phyloP scores from a whole-genome alignment of 306 rosid species.

The Malus sieversii region DNA sequence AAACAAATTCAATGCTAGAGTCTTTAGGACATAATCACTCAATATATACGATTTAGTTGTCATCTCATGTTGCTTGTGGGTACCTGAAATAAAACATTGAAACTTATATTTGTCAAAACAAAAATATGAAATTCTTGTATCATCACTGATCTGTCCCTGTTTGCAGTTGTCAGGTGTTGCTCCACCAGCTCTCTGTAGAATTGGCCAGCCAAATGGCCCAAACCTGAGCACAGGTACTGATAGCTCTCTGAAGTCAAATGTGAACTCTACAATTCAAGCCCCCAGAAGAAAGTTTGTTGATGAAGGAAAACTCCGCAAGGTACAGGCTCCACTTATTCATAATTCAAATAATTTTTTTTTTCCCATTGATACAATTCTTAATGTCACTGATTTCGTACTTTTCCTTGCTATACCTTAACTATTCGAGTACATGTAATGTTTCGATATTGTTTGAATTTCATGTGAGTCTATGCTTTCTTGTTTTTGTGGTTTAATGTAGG shows the following conservation, averaged over 20 bases:
- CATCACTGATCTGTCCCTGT: constrained; percentile 15
- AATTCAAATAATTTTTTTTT: neutral
- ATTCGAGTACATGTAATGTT: neutral
- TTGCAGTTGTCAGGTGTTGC: constrained; percentile 76
- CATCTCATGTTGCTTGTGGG: neutral
- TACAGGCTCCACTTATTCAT: constrained; percentile 17
- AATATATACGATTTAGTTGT: neutral
- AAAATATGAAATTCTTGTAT: neutral
- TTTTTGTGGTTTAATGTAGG: neutral
- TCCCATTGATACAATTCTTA: constrained; percentile 5
- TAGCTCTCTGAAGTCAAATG: constrained; percentile 70
- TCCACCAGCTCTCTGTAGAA: constrained; percentile 87
- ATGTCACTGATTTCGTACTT: neutral
- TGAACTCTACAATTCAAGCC: constrained; percentile 82
- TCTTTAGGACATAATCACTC: neutral
- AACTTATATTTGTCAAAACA: neutral
- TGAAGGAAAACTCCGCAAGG: constrained; percentile 97
- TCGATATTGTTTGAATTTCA: neutral
- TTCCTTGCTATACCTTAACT: neutral
- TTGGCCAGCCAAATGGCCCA: constrained; percentile 63
- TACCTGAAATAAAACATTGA: neutral
- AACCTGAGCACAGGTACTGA: constrained; percentile 52
- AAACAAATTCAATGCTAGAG: neutral
- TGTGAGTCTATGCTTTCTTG: neutral
- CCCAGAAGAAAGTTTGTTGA: constrained; percentile 93